Evolutionary conservation across 1,284 basidiomycete species (phyloP).

Genomic region (Tilletia horrida): DNA sequence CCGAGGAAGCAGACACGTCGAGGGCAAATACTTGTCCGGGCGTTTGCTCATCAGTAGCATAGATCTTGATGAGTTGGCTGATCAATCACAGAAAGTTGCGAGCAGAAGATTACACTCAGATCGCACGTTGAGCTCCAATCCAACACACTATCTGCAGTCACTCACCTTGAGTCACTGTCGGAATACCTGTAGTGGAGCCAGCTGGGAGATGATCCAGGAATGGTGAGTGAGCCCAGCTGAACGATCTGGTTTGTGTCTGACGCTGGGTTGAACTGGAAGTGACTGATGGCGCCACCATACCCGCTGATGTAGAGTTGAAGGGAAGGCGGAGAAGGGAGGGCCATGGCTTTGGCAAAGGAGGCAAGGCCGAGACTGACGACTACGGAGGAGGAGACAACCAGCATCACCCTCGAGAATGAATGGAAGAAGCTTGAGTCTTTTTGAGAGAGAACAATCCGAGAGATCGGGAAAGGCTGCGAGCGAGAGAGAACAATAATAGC

Average conservation of each 20-base stretch:
- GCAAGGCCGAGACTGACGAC: too few species aligned
- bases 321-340: neutral
- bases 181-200: neutral
- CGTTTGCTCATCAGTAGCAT: neutral
- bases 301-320: conserved; percentile 5
- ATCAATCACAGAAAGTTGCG: too few species aligned
- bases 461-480: too few species aligned
- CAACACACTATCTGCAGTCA: too few species aligned
- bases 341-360: neutral
- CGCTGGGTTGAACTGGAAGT: neutral
- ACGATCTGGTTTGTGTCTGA: neutral
- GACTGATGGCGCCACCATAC: neutral
- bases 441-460: too few species aligned
- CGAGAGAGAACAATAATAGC: too few species aligned
- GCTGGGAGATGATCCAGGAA: neutral
- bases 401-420: too few species aligned
- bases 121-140: too few species aligned
- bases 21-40: neutral
- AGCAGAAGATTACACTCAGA: too few species aligned
- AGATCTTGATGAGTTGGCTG: neutral
- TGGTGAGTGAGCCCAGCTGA: neutral
- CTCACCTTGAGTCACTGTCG: neutral
- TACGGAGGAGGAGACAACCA: too few species aligned
- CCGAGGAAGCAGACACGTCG: neutral
- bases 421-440: too few species aligned